Evolutionary conservation across 2,329 filamentous ascomycete genomes (phyloP).

Genomic region (Ascochyta rabiei): DNA sequence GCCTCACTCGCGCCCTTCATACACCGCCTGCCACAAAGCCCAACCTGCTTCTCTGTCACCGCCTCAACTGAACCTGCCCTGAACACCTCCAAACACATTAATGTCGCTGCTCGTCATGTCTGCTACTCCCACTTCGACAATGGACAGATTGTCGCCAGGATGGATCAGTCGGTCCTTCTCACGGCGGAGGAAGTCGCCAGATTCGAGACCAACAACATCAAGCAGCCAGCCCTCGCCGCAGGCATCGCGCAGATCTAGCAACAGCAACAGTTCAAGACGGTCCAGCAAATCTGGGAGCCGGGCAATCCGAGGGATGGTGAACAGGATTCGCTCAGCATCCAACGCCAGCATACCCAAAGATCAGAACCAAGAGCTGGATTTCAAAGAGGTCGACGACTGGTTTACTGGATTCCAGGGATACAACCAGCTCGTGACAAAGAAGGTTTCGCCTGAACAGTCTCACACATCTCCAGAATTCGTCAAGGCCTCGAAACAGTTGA

Average conservation of each 20-base stretch:
- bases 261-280: constrained; percentile 33
- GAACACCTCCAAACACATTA: background rate
- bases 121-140: constrained; percentile 25
- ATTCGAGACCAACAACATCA: constrained; percentile 24
- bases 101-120: constrained; percentile 40
- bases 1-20: background rate
- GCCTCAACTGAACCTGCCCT: background rate
- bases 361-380: constrained; percentile 27
- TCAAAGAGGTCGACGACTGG: constrained; percentile 39
- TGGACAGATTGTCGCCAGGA: constrained; percentile 30
- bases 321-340: constrained; percentile 37
- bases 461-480: constrained; percentile 26
- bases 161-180: constrained; percentile 31
- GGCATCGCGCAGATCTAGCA: constrained; percentile 28
- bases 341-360: constrained; percentile 28
- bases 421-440: constrained; percentile 38
- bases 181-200: constrained; percentile 20
- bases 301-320: constrained; percentile 31
- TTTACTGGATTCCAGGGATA: constrained; percentile 39
- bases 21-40: background rate
- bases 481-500: constrained; percentile 32
- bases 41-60: background rate
- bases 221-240: constrained; percentile 25
- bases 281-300: constrained; percentile 32
- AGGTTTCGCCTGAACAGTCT: constrained; percentile 20